These are phyloP conservation scores for Lotmaria passim DNA, from an alignment of 208 protist genomes.

Conservation along the genomic window DNA sequence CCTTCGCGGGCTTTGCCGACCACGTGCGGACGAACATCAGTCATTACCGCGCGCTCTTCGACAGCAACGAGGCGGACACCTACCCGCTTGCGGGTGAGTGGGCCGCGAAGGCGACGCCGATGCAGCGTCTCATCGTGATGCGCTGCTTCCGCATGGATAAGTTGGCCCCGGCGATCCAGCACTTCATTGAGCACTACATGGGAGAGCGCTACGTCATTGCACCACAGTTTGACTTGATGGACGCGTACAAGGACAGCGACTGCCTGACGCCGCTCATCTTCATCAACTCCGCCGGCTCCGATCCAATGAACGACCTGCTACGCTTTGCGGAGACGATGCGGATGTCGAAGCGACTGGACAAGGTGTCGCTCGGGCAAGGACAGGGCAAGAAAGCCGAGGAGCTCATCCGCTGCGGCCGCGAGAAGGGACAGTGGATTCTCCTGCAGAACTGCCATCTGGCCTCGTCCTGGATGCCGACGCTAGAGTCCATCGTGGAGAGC, in stretches of 20 bases:
- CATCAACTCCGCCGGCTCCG: slow-evolving; percentile 96
- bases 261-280: slow-evolving; percentile 96
- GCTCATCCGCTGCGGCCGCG: slow-evolving; percentile 82
- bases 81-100: slow-evolving; percentile 87
- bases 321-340: slow-evolving; percentile 95
- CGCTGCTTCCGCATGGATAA: slow-evolving; percentile 97
- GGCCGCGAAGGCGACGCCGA: slow-evolving; percentile 73
- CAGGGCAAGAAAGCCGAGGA: slow-evolving; percentile 95
- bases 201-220: slow-evolving; percentile 95
- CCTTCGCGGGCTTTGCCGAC: slow-evolving; percentile 82
- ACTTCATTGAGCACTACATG: slow-evolving; percentile 92
- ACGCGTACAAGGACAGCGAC: slow-evolving; percentile 95
- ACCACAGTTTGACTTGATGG: slow-evolving; percentile 95
- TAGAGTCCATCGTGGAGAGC: slow-evolving; percentile 95
- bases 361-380: slow-evolving; percentile 97
- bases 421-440: slow-evolving; percentile 95
- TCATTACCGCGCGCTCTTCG: slow-evolving; percentile 94
- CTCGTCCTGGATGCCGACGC: slow-evolving; percentile 94
- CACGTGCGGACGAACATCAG: slow-evolving; percentile 81
- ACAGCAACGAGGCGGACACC: slow-evolving; percentile 80
- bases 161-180: slow-evolving; percentile 93
- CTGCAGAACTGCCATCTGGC: slow-evolving; percentile 98
- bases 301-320: slow-evolving; percentile 96
- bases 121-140: slow-evolving; percentile 95
- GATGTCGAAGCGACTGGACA: slow-evolving; percentile 93